Percentiles rank a stretch among this genome's conserved stretches.
Conservation (phyloP, 768 basidiomycete species). For the Suillus sp. region DNA sequence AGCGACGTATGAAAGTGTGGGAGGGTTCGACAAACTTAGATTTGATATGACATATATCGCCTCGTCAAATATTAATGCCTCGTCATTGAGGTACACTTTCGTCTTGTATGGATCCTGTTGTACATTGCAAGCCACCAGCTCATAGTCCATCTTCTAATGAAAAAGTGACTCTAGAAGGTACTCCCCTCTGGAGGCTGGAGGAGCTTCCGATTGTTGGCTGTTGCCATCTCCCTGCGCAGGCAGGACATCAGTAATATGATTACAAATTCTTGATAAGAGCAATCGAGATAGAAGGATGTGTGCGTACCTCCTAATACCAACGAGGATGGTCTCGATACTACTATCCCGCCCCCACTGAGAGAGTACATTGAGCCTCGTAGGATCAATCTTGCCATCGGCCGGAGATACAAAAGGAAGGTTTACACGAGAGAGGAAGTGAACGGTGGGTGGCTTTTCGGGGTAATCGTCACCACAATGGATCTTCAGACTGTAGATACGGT, state of each 20-base stretch:
- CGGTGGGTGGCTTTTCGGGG: constrained; percentile 74
- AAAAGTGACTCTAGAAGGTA: constrained; percentile 47
- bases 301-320: constrained; percentile 84
- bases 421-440: constrained; percentile 87
- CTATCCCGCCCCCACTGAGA: constrained; percentile 71
- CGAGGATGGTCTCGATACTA: constrained; percentile 86
- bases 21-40: neutral
- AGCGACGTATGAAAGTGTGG: neutral
- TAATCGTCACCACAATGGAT: constrained; percentile 80
- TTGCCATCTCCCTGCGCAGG: constrained; percentile 84
- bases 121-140: constrained; percentile 8
- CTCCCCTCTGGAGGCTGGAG: constrained; percentile 93
- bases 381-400: constrained; percentile 77
- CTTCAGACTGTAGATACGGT: constrained; percentile 95
- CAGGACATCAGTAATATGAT: constrained; percentile 10
- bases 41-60: neutral
- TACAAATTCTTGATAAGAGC: neutral
- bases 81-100: constrained; percentile 7
- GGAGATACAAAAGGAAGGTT: constrained; percentile 91
- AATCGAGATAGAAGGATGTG: neutral
- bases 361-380: constrained; percentile 69
- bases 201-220: constrained; percentile 87
- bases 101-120: constrained; percentile 4
- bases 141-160: neutral
- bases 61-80: neutral